Evolutionary conservation across 345 rosid genomes (phyloP).

Genomic region (Heritiera fomes): DNA sequence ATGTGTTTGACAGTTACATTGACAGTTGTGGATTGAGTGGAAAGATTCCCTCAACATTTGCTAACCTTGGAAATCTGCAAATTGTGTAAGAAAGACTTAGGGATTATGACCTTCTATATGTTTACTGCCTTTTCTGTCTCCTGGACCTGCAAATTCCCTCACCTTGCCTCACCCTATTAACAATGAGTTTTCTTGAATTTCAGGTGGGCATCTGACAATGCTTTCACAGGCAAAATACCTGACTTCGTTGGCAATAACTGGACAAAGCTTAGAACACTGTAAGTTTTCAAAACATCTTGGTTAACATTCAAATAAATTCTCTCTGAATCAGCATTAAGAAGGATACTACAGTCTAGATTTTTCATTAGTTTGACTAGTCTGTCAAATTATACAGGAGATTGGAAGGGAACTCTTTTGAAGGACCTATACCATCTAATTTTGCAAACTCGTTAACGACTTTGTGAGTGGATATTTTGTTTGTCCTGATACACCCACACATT

Average conservation of each 20-base stretch:
- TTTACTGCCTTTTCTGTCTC: background rate
- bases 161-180: background rate
- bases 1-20: conserved; percentile 41
- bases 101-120: background rate
- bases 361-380: background rate
- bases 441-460: conserved; percentile 33
- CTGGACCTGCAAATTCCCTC: background rate
- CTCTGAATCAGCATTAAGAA: background rate
- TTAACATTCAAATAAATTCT: background rate
- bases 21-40: conserved; percentile 64
- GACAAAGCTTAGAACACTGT: conserved; percentile 30
- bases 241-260: conserved; percentile 39
- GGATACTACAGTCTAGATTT: background rate
- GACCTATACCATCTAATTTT: conserved; percentile 45
- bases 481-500: background rate
- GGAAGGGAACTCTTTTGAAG: conserved; percentile 42
- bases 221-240: conserved; percentile 42
- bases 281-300: conserved; percentile 3
- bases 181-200: conserved; percentile 16
- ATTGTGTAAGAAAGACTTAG: conserved; percentile 48
- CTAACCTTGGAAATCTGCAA: conserved; percentile 50
- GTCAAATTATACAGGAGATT: conserved; percentile 30
- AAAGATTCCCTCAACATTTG: conserved; percentile 56
- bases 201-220: conserved; percentile 38
- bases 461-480: conserved; percentile 32